These are phyloP conservation scores for Lactarius hengduanensis DNA, from an alignment of 768 basidiomycete species.

Conservation along the genomic window DNA sequence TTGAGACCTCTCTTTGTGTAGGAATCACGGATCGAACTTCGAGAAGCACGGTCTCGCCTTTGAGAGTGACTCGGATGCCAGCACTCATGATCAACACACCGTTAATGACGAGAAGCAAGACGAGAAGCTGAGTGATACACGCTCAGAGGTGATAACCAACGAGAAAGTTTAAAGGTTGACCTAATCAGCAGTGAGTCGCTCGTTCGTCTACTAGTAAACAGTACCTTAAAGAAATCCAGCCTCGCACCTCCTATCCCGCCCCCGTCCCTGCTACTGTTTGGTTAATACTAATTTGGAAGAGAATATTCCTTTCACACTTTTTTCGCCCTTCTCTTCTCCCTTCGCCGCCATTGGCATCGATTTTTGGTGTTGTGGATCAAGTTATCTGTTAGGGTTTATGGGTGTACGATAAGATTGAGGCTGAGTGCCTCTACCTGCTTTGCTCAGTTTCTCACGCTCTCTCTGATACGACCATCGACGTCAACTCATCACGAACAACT, in stretches of 20 bases:
- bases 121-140: neutral
- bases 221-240: neutral
- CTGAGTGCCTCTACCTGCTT: neutral
- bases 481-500: neutral
- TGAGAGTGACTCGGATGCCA: conserved; percentile 43
- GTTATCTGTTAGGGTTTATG: neutral
- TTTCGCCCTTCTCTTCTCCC: neutral
- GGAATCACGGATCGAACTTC: conserved; percentile 54
- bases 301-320: neutral
- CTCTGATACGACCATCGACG: neutral
- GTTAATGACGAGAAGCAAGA: neutral
- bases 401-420: neutral
- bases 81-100: neutral
- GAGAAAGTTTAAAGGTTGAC: neutral
- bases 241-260: neutral
- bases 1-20: conserved; percentile 17
- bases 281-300: neutral
- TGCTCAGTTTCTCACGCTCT: neutral
- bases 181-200: neutral
- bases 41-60: conserved; percentile 79
- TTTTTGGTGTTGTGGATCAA: neutral
- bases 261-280: neutral
- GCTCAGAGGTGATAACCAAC: neutral
- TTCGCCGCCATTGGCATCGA: neutral
- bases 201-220: neutral